Conservation (phyloP, 371 early-diverging fungal genomes). For the Mortierella sp. region DNA sequence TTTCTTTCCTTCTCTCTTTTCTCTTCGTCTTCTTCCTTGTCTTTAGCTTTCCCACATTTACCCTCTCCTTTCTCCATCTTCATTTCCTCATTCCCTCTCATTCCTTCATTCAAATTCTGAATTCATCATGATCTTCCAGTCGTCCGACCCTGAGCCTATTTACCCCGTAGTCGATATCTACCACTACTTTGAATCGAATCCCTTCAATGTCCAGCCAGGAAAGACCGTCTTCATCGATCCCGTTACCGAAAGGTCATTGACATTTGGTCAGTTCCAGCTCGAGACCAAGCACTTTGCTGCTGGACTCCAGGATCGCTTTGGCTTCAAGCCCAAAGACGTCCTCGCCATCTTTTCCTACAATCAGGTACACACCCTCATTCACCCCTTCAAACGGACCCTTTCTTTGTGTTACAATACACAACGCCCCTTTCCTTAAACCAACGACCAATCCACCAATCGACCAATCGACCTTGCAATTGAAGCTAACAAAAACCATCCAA, state of each 20-base stretch:
- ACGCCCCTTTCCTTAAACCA: background rate
- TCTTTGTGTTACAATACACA: background rate
- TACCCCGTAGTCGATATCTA: slow-evolving; percentile 78
- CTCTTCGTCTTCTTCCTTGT: background rate
- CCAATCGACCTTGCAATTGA: background rate
- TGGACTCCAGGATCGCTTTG: slow-evolving; percentile 69
- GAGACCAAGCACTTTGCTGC: slow-evolving; percentile 75
- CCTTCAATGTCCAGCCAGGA: slow-evolving; percentile 56
- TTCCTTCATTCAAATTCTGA: background rate
- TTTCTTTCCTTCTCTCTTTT: too few relatives aligned
- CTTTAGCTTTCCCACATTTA: background rate
- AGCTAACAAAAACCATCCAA: background rate
- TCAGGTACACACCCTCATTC: slow-evolving; percentile 59
- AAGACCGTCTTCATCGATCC: slow-evolving; percentile 72
- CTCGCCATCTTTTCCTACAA: slow-evolving; percentile 81
- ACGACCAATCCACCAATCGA: background rate
- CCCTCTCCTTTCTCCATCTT: background rate
- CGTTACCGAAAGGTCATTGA: slow-evolving; percentile 63
- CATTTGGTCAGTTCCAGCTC: slow-evolving; percentile 73
- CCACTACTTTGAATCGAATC: slow-evolving; percentile 69
- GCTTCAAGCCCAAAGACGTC: slow-evolving; percentile 74
- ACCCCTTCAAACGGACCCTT: too few relatives aligned
- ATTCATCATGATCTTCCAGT: slow-evolving; percentile 62
- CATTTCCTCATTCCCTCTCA: slow-evolving; percentile 12
- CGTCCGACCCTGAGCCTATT: slow-evolving; percentile 61